A percentile compares a stretch with the other conserved stretches of the same genome.
Evolutionary conservation across 371 early-diverging fungal genomes (phyloP).

Genomic region (Haplosporangium sp.): DNA sequence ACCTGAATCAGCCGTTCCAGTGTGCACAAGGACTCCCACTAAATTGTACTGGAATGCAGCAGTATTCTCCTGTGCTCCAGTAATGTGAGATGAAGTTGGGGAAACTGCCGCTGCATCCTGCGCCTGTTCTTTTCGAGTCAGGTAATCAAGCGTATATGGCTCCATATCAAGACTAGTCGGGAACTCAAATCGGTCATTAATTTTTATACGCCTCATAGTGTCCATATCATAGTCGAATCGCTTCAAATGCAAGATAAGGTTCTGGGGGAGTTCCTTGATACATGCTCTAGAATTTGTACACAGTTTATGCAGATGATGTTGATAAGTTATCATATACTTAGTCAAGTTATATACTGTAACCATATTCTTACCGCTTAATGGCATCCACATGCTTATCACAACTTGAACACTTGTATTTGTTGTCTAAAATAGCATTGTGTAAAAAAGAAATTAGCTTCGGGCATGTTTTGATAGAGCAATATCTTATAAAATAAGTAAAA

Average conservation of each 20-base stretch:
- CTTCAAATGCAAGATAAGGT: constrained; percentile 66
- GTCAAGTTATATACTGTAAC: too few relatives aligned
- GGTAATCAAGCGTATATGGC: constrained; percentile 59
- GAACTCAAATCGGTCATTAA: constrained; percentile 66
- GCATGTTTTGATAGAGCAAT: neutral
- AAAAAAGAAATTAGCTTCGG: neutral
- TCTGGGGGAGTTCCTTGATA: constrained; percentile 61
- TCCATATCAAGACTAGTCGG: constrained; percentile 61
- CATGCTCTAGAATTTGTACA: constrained; percentile 45
- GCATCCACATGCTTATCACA: constrained; percentile 66
- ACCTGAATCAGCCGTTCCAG: constrained; percentile 70
- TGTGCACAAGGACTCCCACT: constrained; percentile 64
- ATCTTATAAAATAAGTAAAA: neutral
- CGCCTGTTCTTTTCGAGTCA: constrained; percentile 56
- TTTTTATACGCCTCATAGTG: constrained; percentile 61
- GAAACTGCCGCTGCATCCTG: constrained; percentile 36
- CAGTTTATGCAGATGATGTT: neutral
- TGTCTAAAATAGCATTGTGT: constrained; percentile 42
- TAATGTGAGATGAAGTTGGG: constrained; percentile 21
- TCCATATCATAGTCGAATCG: constrained; percentile 70
- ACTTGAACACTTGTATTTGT: constrained; percentile 62
- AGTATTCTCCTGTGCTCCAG: constrained; percentile 17
- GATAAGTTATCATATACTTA: neutral
- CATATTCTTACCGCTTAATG: constrained; percentile 58
- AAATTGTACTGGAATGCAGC: constrained; percentile 58